Evolutionary conservation across 768 basidiomycete species (phyloP).

Genomic region (Holtermannia corniformis): DNA sequence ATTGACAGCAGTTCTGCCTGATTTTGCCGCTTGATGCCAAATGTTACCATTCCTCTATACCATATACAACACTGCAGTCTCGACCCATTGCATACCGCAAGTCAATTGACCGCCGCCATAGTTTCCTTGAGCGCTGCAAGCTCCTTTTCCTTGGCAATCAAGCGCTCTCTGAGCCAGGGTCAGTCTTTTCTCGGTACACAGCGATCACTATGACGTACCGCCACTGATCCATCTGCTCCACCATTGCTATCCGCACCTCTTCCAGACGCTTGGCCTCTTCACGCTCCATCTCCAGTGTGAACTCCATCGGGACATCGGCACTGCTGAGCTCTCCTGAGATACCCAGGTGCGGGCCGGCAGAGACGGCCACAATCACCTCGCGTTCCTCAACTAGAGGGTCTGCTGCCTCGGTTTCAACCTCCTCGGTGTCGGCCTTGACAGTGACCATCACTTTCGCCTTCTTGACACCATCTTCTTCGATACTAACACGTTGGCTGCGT

Average conservation of each 20-base stretch:
- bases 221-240: constrained; percentile 70
- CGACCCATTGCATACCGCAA: too few relatives aligned
- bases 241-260: constrained; percentile 58
- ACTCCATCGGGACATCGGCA: constrained; percentile 64
- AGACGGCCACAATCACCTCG: background rate
- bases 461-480: constrained; percentile 15
- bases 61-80: too few relatives aligned
- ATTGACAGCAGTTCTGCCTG: too few relatives aligned
- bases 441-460: constrained; percentile 1
- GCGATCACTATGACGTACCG: constrained; percentile 32
- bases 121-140: constrained; percentile 57
- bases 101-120: too few relatives aligned
- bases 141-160: constrained; percentile 78
- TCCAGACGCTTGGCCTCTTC: constrained; percentile 75
- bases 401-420: constrained; percentile 43
- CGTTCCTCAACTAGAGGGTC: constrained; percentile 2
- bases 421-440: constrained; percentile 26
- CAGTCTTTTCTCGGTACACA: constrained; percentile 1
- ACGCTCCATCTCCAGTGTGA: constrained; percentile 71
- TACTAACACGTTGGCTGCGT: constrained; percentile 18
- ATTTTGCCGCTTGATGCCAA: too few relatives aligned
- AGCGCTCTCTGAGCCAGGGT: constrained; percentile 36
- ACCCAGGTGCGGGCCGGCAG: background rate
- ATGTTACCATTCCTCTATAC: too few relatives aligned
- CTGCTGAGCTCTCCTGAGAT: constrained; percentile 38